Percentiles rank a stretch among this genome's conserved stretches.
These are phyloP conservation scores for Paraphaeosphaeria minitans DNA, from an alignment of 2,329 filamentous ascomycete species.

Conservation along the genomic window DNA sequence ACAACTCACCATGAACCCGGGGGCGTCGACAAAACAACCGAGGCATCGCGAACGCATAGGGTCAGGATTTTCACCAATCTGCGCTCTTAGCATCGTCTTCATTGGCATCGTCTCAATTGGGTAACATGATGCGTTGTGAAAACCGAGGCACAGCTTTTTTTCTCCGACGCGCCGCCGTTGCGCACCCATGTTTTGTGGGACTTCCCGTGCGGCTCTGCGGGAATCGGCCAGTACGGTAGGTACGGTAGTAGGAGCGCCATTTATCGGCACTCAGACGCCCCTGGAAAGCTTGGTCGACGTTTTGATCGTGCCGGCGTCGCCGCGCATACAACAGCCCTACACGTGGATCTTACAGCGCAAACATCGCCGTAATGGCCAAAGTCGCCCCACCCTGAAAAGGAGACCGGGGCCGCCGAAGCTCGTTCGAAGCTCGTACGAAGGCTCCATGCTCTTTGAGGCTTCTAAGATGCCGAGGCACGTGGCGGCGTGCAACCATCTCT, in stretches of 20 bases:
- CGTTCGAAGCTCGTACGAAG: slow-evolving; percentile 2
- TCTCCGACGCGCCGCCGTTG: not conserved
- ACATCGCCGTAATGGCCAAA: not conserved
- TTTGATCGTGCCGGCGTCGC: not conserved
- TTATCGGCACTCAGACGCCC: not conserved
- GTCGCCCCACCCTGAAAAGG: not conserved
- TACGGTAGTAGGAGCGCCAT: not conserved
- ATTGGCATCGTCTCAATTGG: not conserved
- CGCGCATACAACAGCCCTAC: not conserved
- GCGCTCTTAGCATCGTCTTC: not conserved
- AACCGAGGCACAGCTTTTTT: not conserved
- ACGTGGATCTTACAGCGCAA: not conserved
- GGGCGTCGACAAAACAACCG: not conserved
- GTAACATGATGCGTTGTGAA: not conserved
- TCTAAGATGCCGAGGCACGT: slow-evolving; percentile 3
- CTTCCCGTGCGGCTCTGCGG: slow-evolving; percentile 7
- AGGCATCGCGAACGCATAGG: slow-evolving; percentile 4
- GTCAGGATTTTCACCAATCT: not conserved
- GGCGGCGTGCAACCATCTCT: not conserved
- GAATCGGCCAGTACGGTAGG: no score
- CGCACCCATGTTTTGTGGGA: not conserved
- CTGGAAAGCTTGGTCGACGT: not conserved
- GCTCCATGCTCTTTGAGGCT: not conserved
- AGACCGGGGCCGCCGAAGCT: not conserved
- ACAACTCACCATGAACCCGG: not conserved